Percentiles rank a stretch among this genome's conserved stretches.
phyloP scores from a whole-genome alignment of 2,329 filamentous ascomycete genomes.

The Cladorrhinum sp. region DNA sequence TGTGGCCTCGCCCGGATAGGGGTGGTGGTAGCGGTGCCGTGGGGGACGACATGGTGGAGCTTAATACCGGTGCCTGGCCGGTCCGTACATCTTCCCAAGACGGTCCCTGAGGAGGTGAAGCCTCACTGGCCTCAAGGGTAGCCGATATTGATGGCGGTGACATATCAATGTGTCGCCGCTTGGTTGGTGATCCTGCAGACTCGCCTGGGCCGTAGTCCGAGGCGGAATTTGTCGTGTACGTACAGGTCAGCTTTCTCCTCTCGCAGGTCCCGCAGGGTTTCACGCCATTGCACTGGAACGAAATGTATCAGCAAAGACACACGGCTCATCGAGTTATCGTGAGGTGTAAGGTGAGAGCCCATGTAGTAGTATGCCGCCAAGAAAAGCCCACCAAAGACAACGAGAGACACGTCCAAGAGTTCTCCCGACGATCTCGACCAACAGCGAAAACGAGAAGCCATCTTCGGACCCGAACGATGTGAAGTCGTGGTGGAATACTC shows the following conservation, averaged over 20 bases:
- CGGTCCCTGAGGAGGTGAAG: constrained; percentile 16
- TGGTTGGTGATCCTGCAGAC: constrained; percentile 37
- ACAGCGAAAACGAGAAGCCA: neutral
- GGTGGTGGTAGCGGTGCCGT: constrained; percentile 17
- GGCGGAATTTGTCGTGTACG: constrained; percentile 39
- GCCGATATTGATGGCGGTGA: constrained; percentile 24
- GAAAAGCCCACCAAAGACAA: neutral
- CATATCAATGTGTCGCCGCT: constrained; percentile 35
- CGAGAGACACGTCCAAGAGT: neutral
- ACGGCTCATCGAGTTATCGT: neutral
- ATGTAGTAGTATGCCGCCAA: neutral
- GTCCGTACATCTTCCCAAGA: constrained; percentile 23
- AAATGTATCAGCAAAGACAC: constrained; percentile 16
- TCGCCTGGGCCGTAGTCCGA: constrained; percentile 32
- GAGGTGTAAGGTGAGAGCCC: neutral
- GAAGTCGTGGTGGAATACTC: neutral
- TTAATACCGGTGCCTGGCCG: constrained; percentile 14
- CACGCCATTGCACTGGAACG: constrained; percentile 54
- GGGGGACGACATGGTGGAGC: constrained; percentile 21
- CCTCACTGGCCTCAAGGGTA: constrained; percentile 19
- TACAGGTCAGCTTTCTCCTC: constrained; percentile 48
- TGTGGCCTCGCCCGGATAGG: constrained; percentile 19
- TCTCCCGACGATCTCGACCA: neutral
- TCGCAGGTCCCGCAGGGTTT: constrained; percentile 57
- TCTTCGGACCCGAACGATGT: neutral